Percentiles rank a stretch among this genome's conserved stretches.
Conservation (phyloP, 2,329 filamentous ascomycete species). For the Curvularia lunata region DNA sequence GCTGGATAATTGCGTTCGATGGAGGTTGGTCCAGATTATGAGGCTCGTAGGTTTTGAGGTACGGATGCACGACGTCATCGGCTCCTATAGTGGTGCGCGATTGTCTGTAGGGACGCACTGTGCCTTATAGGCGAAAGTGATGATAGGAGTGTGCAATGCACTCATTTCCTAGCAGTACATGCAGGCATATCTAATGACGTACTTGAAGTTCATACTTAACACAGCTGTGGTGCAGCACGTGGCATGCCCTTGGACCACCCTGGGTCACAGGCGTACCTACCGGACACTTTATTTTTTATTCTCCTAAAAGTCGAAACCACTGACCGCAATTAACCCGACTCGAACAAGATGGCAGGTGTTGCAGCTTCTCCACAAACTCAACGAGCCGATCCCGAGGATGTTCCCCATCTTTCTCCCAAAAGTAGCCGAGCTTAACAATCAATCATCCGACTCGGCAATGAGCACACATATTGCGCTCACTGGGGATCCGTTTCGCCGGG, state of each 20-base stretch:
- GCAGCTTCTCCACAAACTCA: slow-evolving; percentile 8
- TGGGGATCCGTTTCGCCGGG: slow-evolving; percentile 29
- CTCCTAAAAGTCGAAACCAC: background rate
- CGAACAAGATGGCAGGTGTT: background rate
- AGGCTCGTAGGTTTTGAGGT: slow-evolving; percentile 14
- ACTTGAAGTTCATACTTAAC: slow-evolving; percentile 3
- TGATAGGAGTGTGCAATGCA: background rate
- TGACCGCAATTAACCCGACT: background rate
- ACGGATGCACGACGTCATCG: slow-evolving; percentile 37
- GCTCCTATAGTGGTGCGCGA: slow-evolving; percentile 5
- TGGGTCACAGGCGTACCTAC: background rate
- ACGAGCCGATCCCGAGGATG: slow-evolving; percentile 31
- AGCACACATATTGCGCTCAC: slow-evolving; percentile 8
- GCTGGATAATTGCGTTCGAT: background rate
- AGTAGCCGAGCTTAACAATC: slow-evolving; percentile 42
- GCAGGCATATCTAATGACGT: slow-evolving; percentile 6
- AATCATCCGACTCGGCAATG: slow-evolving; percentile 22
- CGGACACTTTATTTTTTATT: background rate
- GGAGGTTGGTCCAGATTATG: slow-evolving; percentile 4
- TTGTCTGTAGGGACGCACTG: slow-evolving; percentile 7
- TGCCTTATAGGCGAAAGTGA: background rate
- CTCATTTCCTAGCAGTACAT: background rate
- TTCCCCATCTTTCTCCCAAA: slow-evolving; percentile 24
- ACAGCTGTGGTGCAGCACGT: slow-evolving; percentile 5
- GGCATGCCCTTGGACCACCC: background rate